Evolutionary conservation across 1,139 yeast species (phyloP).

Genomic region (Pichia norvegensis): DNA sequence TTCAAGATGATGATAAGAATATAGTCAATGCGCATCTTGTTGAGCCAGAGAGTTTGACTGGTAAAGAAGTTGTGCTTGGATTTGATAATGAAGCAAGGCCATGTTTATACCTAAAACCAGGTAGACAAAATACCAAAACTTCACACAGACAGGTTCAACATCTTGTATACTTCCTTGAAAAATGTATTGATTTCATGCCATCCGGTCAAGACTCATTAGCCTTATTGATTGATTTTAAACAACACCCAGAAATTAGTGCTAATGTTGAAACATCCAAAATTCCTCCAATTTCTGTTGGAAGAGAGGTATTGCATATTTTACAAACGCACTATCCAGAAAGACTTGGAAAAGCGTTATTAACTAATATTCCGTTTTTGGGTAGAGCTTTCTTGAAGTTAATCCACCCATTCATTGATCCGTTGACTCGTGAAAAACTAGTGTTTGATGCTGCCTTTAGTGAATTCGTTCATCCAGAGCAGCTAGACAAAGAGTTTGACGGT

Average conservation of each 20-base stretch:
- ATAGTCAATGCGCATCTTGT: slow-evolving; percentile 51
- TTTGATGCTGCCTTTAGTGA: slow-evolving; percentile 82
- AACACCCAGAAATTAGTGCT: slow-evolving; percentile 40
- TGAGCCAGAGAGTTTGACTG: slow-evolving; percentile 69
- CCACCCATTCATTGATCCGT: slow-evolving; percentile 91
- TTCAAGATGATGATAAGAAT: slow-evolving; percentile 28
- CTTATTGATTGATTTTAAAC: slow-evolving; percentile 80
- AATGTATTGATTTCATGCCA: slow-evolving; percentile 90
- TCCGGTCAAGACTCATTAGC: slow-evolving; percentile 92
- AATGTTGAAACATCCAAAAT: slow-evolving; percentile 53
- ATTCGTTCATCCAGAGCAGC: slow-evolving; percentile 72
- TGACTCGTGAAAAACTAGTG: slow-evolving; percentile 85
- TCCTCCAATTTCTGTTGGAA: slow-evolving; percentile 75
- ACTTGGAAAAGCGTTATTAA: slow-evolving; percentile 80
- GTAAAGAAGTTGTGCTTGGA: slow-evolving; percentile 84
- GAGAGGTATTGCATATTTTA: slow-evolving; percentile 76
- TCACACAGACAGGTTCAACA: slow-evolving; percentile 87
- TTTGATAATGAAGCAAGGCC: slow-evolving; percentile 86
- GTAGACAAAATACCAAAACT: slow-evolving; percentile 86
- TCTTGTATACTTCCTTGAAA: slow-evolving; percentile 82
- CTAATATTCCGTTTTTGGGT: slow-evolving; percentile 90
- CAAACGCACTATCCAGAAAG: slow-evolving; percentile 97
- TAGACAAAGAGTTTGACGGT: slow-evolving; percentile 83
- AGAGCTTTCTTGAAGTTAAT: slow-evolving; percentile 84
- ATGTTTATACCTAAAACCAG: slow-evolving; percentile 81